Evolutionary conservation across 495 filamentous ascomycete genomes (phyloP).

Genomic region (Rostrohypoxylon terebratum): DNA sequence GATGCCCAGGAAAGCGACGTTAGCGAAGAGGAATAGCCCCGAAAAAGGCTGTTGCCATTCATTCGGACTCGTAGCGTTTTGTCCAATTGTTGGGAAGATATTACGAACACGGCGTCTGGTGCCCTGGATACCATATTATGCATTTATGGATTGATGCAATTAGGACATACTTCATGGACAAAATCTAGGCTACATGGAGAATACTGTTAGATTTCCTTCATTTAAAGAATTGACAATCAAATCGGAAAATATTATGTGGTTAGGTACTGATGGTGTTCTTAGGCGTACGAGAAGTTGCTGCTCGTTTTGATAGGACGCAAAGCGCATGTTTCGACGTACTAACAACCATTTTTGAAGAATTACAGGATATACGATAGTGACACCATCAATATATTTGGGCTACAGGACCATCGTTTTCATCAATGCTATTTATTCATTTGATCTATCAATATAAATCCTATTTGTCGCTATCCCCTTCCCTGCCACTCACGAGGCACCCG

Average conservation of each 20-base stretch:
- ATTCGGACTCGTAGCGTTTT: neutral
- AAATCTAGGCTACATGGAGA: constrained; percentile 3
- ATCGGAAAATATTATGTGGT: neutral
- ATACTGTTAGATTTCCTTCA: constrained; percentile 2
- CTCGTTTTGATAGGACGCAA: neutral
- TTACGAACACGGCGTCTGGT: constrained; percentile 28
- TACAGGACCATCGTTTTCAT: neutral
- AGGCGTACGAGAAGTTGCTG: neutral
- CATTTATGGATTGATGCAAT: constrained; percentile 13
- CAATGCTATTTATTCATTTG: neutral
- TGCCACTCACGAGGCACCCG: constrained; percentile 35
- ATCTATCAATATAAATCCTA: constrained; percentile 5
- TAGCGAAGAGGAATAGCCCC: constrained; percentile 51
- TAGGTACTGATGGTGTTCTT: too few species aligned
- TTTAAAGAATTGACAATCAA: neutral
- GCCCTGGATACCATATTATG: constrained; percentile 34
- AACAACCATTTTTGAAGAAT: neutral
- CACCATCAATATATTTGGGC: neutral
- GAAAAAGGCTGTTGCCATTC: neutral
- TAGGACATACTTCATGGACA: constrained; percentile 15
- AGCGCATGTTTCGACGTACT: neutral
- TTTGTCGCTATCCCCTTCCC: neutral
- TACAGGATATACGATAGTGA: neutral
- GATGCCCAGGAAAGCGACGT: constrained; percentile 53
- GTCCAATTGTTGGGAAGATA: constrained; percentile 8